Conservation (phyloP, 2,329 filamentous ascomycete genomes). For the Fusarium clavum region DNA sequence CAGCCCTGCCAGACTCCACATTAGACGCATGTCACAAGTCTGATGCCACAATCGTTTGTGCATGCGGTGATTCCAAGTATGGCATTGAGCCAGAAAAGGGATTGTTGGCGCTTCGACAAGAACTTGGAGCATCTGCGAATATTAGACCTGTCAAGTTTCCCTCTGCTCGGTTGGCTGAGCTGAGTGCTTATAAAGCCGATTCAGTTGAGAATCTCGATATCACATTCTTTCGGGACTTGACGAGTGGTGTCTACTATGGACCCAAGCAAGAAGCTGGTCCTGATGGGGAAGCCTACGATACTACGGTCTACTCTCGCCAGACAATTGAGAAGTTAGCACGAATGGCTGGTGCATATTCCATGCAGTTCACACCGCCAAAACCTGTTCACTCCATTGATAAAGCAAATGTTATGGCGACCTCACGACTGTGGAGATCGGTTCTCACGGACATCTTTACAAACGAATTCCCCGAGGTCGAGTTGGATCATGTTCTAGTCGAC, state of each 20-base stretch:
- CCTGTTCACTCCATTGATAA: constrained; percentile 52
- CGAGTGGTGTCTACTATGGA: constrained; percentile 83
- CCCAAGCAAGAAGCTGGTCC: constrained; percentile 64
- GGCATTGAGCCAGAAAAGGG: constrained; percentile 67
- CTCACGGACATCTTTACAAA: constrained; percentile 26
- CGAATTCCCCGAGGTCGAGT: constrained; percentile 35
- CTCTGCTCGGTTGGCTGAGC: constrained; percentile 74
- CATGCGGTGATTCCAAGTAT: constrained; percentile 11
- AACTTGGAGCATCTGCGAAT: constrained; percentile 66
- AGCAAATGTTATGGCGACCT: constrained; percentile 43
- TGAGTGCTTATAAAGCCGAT: constrained; percentile 76
- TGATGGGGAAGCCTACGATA: constrained; percentile 56
- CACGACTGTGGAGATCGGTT: constrained; percentile 39
- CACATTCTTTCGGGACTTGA: constrained; percentile 81
- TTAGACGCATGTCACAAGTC: constrained; percentile 19
- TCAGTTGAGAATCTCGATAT: constrained; percentile 78
- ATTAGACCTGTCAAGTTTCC: constrained; percentile 82
- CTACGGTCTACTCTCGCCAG: constrained; percentile 74
- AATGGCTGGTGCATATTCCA: constrained; percentile 52
- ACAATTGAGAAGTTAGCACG: constrained; percentile 79
- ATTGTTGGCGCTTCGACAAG: constrained; percentile 77
- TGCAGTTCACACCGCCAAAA: constrained; percentile 64
- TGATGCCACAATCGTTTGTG: constrained; percentile 21
- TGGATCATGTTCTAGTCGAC: constrained; percentile 41
- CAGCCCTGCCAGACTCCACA: constrained; percentile 6